Evolutionary conservation across 1,139 yeast species (phyloP).

Genomic region (Fermentozyma sake): DNA sequence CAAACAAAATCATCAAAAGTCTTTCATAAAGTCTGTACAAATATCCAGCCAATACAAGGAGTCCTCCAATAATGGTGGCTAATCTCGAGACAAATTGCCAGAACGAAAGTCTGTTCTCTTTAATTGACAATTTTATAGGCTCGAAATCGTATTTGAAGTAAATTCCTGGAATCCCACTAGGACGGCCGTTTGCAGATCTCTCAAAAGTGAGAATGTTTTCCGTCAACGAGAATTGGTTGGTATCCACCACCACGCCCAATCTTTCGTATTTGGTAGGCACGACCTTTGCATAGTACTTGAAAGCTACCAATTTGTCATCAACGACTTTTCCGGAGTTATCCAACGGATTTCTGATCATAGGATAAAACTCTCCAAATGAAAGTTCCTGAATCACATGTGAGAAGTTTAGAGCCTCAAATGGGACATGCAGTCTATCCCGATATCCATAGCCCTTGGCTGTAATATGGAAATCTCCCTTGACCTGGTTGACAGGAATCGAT

Average conservation of each 20-base stretch:
- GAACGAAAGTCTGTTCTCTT: slow-evolving; percentile 73
- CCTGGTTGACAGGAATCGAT: slow-evolving; percentile 78
- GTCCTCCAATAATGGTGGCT: slow-evolving; percentile 76
- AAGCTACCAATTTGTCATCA: slow-evolving; percentile 38
- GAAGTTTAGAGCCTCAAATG: slow-evolving; percentile 57
- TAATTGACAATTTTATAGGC: slow-evolving; percentile 67
- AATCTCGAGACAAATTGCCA: slow-evolving; percentile 71
- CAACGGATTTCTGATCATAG: slow-evolving; percentile 79
- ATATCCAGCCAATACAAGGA: slow-evolving; percentile 51
- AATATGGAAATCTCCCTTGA: slow-evolving; percentile 79
- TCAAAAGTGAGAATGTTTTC: slow-evolving; percentile 36
- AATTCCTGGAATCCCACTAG: slow-evolving; percentile 65
- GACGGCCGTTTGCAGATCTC: slow-evolving; percentile 19
- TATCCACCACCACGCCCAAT: slow-evolving; percentile 67
- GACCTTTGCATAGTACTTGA: slow-evolving; percentile 67
- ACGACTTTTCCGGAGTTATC: slow-evolving; percentile 67
- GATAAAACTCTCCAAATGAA: slow-evolving; percentile 88
- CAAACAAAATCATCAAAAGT: slow-evolving; percentile 38
- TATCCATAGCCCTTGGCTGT: slow-evolving; percentile 73
- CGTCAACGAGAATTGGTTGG: slow-evolving; percentile 83
- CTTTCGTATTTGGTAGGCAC: slow-evolving; percentile 80
- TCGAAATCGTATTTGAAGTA: slow-evolving; percentile 84
- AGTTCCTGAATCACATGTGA: slow-evolving; percentile 83
- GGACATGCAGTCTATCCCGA: slow-evolving; percentile 40
- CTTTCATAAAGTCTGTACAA: slow-evolving; percentile 48